Evolutionary conservation across 306 rosid genomes (phyloP).

Genomic region (Cucumis cinereus): DNA sequence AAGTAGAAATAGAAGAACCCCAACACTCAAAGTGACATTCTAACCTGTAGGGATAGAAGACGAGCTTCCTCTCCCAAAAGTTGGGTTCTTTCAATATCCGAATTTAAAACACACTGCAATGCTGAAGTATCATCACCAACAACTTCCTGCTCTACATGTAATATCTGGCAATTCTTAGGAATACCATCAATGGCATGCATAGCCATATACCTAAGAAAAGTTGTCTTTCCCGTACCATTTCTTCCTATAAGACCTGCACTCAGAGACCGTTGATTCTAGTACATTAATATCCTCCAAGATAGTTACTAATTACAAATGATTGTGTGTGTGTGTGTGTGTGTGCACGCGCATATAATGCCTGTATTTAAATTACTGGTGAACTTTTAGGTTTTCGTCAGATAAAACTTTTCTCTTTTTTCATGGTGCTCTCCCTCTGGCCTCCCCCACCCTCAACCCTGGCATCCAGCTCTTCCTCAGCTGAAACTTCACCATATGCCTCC

Average conservation of each 20-base stretch:
- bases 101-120: slow-evolving; percentile 86
- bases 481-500: neutral
- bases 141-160: slow-evolving; percentile 97
- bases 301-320: neutral
- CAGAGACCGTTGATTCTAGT: neutral
- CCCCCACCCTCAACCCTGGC: neutral
- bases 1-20: neutral
- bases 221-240: slow-evolving; percentile 93
- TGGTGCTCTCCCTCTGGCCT: neutral
- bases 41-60: slow-evolving; percentile 64
- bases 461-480: neutral
- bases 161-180: slow-evolving; percentile 81
- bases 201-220: slow-evolving; percentile 95
- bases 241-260: slow-evolving; percentile 85
- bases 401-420: neutral
- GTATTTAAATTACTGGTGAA: neutral
- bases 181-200: slow-evolving; percentile 97
- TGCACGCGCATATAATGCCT: neutral
- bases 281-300: neutral
- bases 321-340: neutral
- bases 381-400: neutral
- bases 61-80: slow-evolving; percentile 71
- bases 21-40: neutral
- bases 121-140: slow-evolving; percentile 75
- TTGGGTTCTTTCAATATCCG: slow-evolving; percentile 79